Evolutionary conservation across 2,329 filamentous ascomycete genomes (phyloP), one percentile per base, ranked within the genome.

Genomic region (Aspergillus sp.): DNA sequence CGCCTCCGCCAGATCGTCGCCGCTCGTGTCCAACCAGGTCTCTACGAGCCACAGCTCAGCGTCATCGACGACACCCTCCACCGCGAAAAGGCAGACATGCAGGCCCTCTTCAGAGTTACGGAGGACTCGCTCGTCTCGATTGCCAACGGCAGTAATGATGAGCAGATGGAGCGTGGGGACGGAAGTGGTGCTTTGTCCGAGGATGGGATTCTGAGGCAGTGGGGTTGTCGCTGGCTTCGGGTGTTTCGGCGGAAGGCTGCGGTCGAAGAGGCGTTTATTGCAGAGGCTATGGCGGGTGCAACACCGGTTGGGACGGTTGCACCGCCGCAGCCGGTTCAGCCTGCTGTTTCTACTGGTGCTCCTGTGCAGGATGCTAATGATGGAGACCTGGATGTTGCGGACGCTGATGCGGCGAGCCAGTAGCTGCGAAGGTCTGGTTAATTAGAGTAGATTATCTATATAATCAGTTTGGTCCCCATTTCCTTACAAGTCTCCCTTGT

Each of bases 151-250:
- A 82, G 76, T 53, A 85, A 87, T 60, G 88, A 94, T 57, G 81
- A 84, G 59, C 77, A 86, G 66, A 83, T 91, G 62, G 87, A 94
- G 70, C 70, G 73, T 52, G 63, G 67, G 30, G 82, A 85, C 50
- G 81, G 77, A 12, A 75, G 70, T 47, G 68, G 48, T 54, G 69
- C 51, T 64, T 69, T 59, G 25, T 78, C 77, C 32, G 76, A 81
- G 27, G 80, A 85, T 56, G 78, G 78, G 50, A 74, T 90, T 54
- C 79, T 95, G 49, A 79, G 80, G 53, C 78, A 81, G 44, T 97
- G 93, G 93, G 90, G 86, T 0, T 80, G 82, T 62, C 80, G 90
- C 43, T 98, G 93, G 93, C 73, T 88, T 53, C 79, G 88, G 27
- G 89, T 93, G 1, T 96, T 95, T 67, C 75, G 83, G 60, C 78